These are phyloP conservation scores for Ustilago vetiveriae DNA, from an alignment of 1,284 basidiomycete species.

Conservation along the genomic window DNA sequence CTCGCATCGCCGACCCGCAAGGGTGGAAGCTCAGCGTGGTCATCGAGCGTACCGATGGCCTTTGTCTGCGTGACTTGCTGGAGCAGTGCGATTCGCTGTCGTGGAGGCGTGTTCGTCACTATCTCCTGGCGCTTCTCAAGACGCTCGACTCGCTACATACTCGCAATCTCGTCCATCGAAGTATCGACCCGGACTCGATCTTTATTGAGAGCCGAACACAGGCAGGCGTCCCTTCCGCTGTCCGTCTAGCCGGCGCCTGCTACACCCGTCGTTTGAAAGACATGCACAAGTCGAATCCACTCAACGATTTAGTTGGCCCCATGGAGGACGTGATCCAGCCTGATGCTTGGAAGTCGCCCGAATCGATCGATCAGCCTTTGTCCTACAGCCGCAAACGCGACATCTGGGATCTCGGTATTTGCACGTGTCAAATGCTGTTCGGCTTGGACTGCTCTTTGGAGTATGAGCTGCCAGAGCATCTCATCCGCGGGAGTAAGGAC, in stretches of 20 bases:
- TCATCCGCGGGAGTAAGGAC: conserved; percentile 22
- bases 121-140: conserved; percentile 50
- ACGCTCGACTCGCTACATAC: conserved; percentile 59
- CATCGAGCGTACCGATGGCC: conserved; percentile 33
- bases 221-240: conserved; percentile 4
- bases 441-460: conserved; percentile 48
- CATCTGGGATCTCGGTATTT: conserved; percentile 64
- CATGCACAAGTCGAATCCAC: conserved; percentile 58
- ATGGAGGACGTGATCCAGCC: conserved; percentile 25
- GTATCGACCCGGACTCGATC: conserved; percentile 44
- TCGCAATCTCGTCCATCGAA: conserved; percentile 57
- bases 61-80: conserved; percentile 45
- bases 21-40: conserved; percentile 57
- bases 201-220: conserved; percentile 28
- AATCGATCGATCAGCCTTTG: conserved; percentile 53
- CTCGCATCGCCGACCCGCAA: conserved; percentile 28
- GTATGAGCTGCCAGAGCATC: conserved; percentile 49
- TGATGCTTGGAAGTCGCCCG: conserved; percentile 60
- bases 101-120: conserved; percentile 50
- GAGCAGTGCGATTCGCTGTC: conserved; percentile 52
- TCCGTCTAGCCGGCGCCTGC: conserved; percentile 43
- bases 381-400: conserved; percentile 62
- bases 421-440: conserved; percentile 62
- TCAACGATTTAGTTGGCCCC: conserved; percentile 38
- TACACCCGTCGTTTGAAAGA: conserved; percentile 57